These are phyloP conservation scores for Aspergillus sp. DNA, from an alignment of 2,329 filamentous ascomycete genomes.

Conservation along the genomic window DNA sequence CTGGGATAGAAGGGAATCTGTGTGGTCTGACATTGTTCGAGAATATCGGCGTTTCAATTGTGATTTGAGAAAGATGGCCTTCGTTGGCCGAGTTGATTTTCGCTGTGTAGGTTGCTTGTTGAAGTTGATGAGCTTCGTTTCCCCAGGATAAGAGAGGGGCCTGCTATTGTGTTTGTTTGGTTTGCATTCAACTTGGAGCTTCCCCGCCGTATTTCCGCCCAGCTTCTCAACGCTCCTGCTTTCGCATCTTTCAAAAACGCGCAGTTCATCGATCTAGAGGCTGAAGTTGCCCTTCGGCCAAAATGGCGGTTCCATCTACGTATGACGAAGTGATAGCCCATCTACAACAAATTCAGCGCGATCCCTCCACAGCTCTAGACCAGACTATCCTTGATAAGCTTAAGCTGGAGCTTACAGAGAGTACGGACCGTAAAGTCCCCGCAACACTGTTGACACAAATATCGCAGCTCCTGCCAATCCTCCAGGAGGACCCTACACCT, in stretches of 20 bases:
- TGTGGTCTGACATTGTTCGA: constrained; percentile 49
- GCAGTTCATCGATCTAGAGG: not conserved
- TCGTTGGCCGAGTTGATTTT: not conserved
- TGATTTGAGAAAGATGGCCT: not conserved
- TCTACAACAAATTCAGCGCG: constrained; percentile 44
- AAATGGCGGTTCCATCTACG: constrained; percentile 37
- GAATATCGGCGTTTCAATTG: not conserved
- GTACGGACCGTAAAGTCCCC: constrained; percentile 37
- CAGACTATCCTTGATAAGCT: constrained; percentile 51
- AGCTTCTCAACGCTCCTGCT: not conserved
- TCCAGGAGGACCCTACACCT: constrained; percentile 60
- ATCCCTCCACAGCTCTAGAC: constrained; percentile 49
- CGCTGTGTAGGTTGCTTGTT: not conserved
- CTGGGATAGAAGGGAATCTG: constrained; percentile 63
- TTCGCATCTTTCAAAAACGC: not conserved
- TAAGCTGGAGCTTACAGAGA: constrained; percentile 44
- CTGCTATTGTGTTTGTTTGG: constrained; percentile 33
- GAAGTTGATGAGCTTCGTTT: not conserved
- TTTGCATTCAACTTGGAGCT: constrained; percentile 28
- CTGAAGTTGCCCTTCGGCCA: not conserved
- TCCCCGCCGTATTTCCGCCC: constrained; percentile 19
- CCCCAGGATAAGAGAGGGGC: constrained; percentile 10
- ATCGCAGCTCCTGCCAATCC: constrained; percentile 50
- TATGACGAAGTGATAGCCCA: constrained; percentile 42
- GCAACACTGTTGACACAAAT: constrained; percentile 47